Evolutionary conservation across 108 stramenopile genomes (phyloP).

Genomic region (Conticribra weissflogii): DNA sequence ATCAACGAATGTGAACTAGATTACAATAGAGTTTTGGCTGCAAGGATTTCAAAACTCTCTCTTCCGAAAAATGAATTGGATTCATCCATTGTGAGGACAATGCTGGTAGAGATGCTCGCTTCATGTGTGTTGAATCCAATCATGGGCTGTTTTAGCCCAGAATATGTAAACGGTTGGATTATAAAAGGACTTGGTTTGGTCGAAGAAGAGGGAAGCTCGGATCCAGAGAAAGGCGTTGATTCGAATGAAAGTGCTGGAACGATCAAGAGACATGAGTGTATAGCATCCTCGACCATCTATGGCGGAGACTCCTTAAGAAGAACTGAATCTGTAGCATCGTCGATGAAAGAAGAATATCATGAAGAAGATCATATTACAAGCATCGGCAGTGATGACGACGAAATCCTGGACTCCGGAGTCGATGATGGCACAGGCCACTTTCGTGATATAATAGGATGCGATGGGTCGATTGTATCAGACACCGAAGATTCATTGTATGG

Average conservation of each 20-base stretch:
- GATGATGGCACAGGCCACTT: not conserved
- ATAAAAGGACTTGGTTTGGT: conserved; percentile 33
- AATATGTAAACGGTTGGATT: conserved; percentile 73
- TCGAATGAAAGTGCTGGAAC: not conserved
- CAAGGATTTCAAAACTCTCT: conserved; percentile 63
- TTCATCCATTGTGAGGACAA: conserved; percentile 59
- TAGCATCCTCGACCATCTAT: not conserved
- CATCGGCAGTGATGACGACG: conserved; percentile 27
- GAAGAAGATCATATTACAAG: conserved; percentile 6
- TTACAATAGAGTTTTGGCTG: conserved; percentile 81
- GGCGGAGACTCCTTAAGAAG: not conserved
- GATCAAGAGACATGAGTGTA: not conserved
- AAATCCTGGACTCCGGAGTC: conserved; percentile 12
- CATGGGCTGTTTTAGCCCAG: conserved; percentile 75
- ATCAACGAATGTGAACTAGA: conserved; percentile 81
- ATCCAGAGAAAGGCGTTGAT: not conserved
- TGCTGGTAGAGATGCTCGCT: conserved; percentile 76
- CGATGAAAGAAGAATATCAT: not conserved
- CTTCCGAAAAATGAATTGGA: conserved; percentile 66
- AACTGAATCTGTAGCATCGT: not conserved
- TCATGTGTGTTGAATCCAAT: conserved; percentile 63
- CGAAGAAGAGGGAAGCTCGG: conserved; percentile 20
- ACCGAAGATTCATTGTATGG: conserved; percentile 30
- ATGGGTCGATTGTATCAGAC: conserved; percentile 39
- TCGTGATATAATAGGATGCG: conserved; percentile 15